A percentile compares a stretch with the other conserved stretches of the same genome.
These are phyloP conservation scores for Dentipellis sp. DNA, from an alignment of 768 basidiomycete species.

Conservation along the genomic window DNA sequence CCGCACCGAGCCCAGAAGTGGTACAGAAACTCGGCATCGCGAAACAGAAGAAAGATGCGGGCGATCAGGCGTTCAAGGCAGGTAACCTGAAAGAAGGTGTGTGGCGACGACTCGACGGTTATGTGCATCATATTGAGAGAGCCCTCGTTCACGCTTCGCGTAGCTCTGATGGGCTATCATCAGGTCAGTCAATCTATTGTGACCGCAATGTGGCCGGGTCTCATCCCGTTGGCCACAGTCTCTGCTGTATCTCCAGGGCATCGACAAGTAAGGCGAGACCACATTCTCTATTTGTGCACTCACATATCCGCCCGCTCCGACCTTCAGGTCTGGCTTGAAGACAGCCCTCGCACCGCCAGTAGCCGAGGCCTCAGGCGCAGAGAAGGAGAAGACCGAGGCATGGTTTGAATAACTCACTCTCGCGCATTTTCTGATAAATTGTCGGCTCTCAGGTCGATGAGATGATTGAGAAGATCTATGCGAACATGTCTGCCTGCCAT, in stretches of 20 bases:
- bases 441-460: conserved; percentile 51
- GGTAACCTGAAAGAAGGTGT: conserved; percentile 54
- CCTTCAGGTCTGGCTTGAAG: conserved; percentile 5
- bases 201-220: background rate
- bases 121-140: too few species aligned
- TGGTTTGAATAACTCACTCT: conserved; percentile 3
- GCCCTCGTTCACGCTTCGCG: conserved; percentile 4
- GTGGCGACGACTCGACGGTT: background rate
- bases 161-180: conserved; percentile 37
- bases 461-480: conserved; percentile 72
- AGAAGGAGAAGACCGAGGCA: conserved; percentile 64
- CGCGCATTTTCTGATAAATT: background rate
- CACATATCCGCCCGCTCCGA: background rate
- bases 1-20: background rate
- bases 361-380: conserved; percentile 14
- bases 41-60: conserved; percentile 50
- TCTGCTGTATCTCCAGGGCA: conserved; percentile 61
- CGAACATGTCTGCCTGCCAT: conserved; percentile 81
- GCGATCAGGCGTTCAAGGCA: conserved; percentile 59
- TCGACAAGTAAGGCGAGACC: conserved; percentile 55
- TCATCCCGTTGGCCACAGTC: conserved; percentile 27
- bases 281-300: background rate
- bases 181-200: conserved; percentile 34
- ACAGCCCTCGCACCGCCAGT: conserved; percentile 1
- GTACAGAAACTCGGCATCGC: conserved; percentile 10